These are phyloP conservation scores for Lipomyces japonicus DNA, from an alignment of 805 yeast species.

Conservation along the genomic window DNA sequence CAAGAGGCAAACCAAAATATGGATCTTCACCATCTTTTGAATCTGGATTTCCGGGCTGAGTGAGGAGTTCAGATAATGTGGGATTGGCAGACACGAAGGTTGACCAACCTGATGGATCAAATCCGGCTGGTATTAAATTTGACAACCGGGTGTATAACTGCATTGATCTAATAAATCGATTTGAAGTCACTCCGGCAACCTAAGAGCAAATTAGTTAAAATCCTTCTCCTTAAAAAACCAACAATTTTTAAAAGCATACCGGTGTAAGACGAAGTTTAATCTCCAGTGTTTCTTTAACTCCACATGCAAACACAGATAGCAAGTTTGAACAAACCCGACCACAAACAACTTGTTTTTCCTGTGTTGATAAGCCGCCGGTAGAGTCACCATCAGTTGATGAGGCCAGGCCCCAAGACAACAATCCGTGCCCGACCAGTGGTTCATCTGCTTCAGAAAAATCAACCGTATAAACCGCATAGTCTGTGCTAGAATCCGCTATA, in stretches of 20 bases:
- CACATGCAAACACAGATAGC: slow-evolving; percentile 29
- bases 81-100: slow-evolving; percentile 23
- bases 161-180: slow-evolving; percentile 19
- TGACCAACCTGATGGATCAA: slow-evolving; percentile 27
- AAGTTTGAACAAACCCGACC: slow-evolving; percentile 33
- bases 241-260: slow-evolving; percentile 7
- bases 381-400: slow-evolving; percentile 6
- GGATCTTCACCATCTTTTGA: too few species aligned
- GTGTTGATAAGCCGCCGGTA: slow-evolving; percentile 1
- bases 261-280: slow-evolving; percentile 34
- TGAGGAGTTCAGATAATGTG: slow-evolving; percentile 11
- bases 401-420: slow-evolving; percentile 33
- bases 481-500: slow-evolving; percentile 33
- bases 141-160: slow-evolving; percentile 25
- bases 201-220: slow-evolving; percentile 1
- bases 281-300: slow-evolving; percentile 33
- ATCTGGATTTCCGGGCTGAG: too few species aligned
- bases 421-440: slow-evolving; percentile 43
- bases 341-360: slow-evolving; percentile 18
- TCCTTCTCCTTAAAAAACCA: not conserved
- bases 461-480: slow-evolving; percentile 41
- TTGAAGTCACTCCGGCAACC: slow-evolving; percentile 26
- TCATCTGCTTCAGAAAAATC: slow-evolving; percentile 40
- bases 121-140: slow-evolving; percentile 18
- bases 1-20: too few species aligned